Evolutionary conservation across 257 asterid species (phyloP).

Genomic region (Solanum okadae): DNA sequence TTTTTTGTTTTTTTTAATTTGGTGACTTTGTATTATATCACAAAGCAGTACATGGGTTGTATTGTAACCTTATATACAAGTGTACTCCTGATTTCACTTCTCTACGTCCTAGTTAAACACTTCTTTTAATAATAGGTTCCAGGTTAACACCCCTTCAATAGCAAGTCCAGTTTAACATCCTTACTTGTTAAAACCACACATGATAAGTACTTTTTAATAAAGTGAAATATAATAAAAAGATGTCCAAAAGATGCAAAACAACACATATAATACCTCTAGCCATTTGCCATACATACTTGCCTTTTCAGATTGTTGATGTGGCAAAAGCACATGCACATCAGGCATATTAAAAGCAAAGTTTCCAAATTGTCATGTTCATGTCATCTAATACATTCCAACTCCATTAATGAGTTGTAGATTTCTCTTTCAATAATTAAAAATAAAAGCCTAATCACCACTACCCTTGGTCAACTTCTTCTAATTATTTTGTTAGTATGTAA

Average conservation of each 20-base stretch:
- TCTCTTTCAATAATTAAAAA: not conserved
- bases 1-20: too few relatives aligned
- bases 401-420: not conserved
- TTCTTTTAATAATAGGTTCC: not conserved
- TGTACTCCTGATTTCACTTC: not conserved
- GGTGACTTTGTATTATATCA: not conserved
- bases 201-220: not conserved
- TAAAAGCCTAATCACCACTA: not conserved
- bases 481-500: not conserved
- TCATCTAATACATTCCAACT: not conserved
- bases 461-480: not conserved
- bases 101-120: not conserved
- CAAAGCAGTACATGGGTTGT: not conserved
- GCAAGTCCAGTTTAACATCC: not conserved
- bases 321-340: not conserved
- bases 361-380: not conserved
- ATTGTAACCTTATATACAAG: not conserved
- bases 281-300: not conserved
- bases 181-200: not conserved
- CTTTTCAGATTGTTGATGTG: not conserved
- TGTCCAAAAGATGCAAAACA: not conserved
- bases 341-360: not conserved
- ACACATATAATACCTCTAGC: not conserved
- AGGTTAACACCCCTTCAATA: not conserved
- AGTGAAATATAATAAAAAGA: not conserved